These are phyloP conservation scores for Monosporozyma unispora DNA, from an alignment of 805 yeast species.

Conservation along the genomic window DNA sequence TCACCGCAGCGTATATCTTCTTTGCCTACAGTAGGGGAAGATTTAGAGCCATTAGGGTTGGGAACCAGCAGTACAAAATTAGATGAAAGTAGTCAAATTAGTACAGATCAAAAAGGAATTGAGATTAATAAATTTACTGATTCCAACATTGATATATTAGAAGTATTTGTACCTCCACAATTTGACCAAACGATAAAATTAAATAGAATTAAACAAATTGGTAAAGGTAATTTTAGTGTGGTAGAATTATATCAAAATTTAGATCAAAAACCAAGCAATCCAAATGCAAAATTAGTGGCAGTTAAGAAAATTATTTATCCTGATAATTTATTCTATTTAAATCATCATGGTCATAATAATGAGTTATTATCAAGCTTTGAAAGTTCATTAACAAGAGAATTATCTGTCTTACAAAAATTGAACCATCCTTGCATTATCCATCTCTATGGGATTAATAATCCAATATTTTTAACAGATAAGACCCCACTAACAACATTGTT, in stretches of 20 bases:
- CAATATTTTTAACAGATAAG: conserved; percentile 16
- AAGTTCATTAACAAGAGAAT: conserved; percentile 61
- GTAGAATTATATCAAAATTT: conserved; percentile 42
- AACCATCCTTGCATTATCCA: conserved; percentile 64
- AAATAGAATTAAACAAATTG: conserved; percentile 39
- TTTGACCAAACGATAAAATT: conserved; percentile 20
- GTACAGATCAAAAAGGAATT: not conserved
- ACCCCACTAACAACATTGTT: conserved; percentile 25
- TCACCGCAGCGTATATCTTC: conserved; percentile 20
- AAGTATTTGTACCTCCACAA: conserved; percentile 15
- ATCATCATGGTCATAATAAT: conserved; percentile 25
- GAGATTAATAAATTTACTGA: not conserved
- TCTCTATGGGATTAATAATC: conserved; percentile 40
- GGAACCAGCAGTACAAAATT: not conserved
- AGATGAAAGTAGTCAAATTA: not conserved
- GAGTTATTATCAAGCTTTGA: conserved; percentile 46
- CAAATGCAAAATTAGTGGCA: conserved; percentile 40
- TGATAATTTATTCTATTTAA: conserved; percentile 19
- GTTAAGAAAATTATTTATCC: conserved; percentile 53
- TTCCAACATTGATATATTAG: conserved; percentile 9
- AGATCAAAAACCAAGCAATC: conserved; percentile 7
- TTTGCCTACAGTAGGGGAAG: conserved; percentile 19
- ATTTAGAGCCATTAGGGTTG: not conserved
- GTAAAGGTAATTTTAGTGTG: conserved; percentile 60
- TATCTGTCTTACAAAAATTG: conserved; percentile 49